A percentile compares a stretch with the other conserved stretches of the same genome.
phyloP scores from a whole-genome alignment of 1,284 basidiomycete species.

The Cryptococcus jaspeensis region DNA sequence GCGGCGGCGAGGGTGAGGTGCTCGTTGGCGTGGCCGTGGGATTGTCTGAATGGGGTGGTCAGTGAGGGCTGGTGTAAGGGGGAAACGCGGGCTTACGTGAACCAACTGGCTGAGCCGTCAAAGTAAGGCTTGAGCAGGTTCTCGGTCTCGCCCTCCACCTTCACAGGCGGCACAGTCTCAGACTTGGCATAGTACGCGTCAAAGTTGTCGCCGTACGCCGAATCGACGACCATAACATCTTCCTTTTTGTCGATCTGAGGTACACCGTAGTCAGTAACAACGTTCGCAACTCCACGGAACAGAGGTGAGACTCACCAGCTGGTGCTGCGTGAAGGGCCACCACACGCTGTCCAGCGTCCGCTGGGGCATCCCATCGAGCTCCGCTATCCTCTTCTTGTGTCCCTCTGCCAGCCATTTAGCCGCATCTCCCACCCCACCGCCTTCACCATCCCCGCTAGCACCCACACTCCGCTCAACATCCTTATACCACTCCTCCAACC shows the following conservation, averaged over 20 bases:
- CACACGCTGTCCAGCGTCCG: conserved; percentile 78
- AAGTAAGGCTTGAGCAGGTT: conserved; percentile 67
- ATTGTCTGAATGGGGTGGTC: conserved; percentile 57
- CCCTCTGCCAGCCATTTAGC: conserved; percentile 63
- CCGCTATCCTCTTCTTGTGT: conserved; percentile 64
- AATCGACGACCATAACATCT: conserved; percentile 88
- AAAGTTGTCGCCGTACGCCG: conserved; percentile 83
- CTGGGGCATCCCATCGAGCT: conserved; percentile 73
- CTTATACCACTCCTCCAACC: conserved; percentile 70
- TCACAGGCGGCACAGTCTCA: neutral
- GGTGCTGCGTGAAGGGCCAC: conserved; percentile 99
- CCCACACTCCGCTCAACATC: conserved; percentile 34
- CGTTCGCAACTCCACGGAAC: neutral
- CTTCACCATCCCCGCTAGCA: conserved; percentile 10
- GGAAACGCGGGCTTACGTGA: conserved; percentile 61
- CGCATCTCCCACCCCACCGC: conserved; percentile 56
- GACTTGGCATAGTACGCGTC: conserved; percentile 58
- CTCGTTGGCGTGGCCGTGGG: conserved; percentile 78
- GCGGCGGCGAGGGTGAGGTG: conserved; percentile 82
- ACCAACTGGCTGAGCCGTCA: conserved; percentile 96
- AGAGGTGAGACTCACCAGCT: conserved; percentile 40
- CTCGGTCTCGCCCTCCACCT: conserved; percentile 26
- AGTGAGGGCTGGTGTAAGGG: neutral
- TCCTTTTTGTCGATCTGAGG: conserved; percentile 61
- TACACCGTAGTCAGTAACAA: too few species aligned